Conservation (phyloP, 306 rosid genomes). For the Urtica urens region DNA sequence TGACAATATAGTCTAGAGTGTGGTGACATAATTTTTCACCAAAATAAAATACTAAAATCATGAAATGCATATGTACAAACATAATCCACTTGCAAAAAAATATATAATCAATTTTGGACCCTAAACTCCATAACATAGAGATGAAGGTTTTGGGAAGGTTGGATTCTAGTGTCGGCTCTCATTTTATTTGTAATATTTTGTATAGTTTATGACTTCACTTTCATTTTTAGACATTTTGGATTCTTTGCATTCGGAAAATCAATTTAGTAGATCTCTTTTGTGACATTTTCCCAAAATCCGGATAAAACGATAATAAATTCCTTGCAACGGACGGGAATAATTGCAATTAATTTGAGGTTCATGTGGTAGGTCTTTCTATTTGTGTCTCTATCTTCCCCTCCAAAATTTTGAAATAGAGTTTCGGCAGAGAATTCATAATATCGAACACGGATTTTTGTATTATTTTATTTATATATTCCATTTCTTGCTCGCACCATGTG, state of each 20-base stretch:
- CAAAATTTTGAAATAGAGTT: neutral
- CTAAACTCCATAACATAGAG: constrained; percentile 9
- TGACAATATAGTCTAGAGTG: neutral
- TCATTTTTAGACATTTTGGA: neutral
- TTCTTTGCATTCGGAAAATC: neutral
- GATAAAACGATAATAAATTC: neutral
- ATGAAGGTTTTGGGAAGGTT: constrained; percentile 7
- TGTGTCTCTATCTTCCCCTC: neutral
- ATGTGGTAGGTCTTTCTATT: neutral
- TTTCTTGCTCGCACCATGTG: no score
- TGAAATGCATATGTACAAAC: no score
- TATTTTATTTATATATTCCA: no score
- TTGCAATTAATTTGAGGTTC: neutral
- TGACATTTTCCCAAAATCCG: neutral
- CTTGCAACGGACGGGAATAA: neutral
- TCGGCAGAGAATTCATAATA: neutral
- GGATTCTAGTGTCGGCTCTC: constrained; percentile 27
- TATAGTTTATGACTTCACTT: neutral
- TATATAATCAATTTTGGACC: constrained; percentile 12
- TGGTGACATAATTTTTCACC: neutral
- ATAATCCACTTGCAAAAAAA: no score
- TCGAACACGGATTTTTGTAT: no score
- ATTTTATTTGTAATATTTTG: no score
- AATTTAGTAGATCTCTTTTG: neutral
- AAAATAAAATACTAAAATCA: no score